Evolutionary conservation across 768 basidiomycete species (phyloP), one percentile per base, ranked within the genome.

Genomic region (Leccinum pellstonianum): DNA sequence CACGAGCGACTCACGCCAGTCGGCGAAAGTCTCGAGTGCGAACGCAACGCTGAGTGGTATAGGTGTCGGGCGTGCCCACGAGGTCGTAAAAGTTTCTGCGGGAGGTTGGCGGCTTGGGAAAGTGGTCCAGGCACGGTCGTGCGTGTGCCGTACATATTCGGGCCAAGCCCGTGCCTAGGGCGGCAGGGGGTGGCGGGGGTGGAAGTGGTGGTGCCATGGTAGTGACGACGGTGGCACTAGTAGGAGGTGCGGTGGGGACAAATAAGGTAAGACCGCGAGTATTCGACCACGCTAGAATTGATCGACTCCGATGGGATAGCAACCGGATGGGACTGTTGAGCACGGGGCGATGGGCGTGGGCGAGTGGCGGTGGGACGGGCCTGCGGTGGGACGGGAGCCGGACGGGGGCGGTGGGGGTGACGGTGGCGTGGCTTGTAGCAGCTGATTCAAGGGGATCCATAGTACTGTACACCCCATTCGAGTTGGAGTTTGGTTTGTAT

Each of bases 61-160:
- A 71, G 5, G 71, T 71, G 12, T 73, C 73, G 1, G 58, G 58
- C 52, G 59, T 56, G 3, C 73, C 72, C 0, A 63, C 62, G 15
- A 73, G 35, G 53, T 75, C 68, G 57, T 75, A 73, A 53, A 66
- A 63, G 51, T 71, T 64, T 33, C 72, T 73, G 17, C 52, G 56
- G 8, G 52, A 49, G 3, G n/a, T 21, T 4, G n/a, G 10, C 9
- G 23, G n/a, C 12, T 29, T 27, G 31, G 21, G n/a, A 46, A 31
- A 4, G 14, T n/a, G 11, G 19, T 5, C 41, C 43, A 46, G 52
- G 27, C 46, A 31, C 11, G 52, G 1, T 38, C 29, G 38, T 27
- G 19, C 10, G 6, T n/a, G 21, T 2, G 37, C 23, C 25, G n/a
- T n/a, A 50, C 49, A 33, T 33, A 33, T 4, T 27, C 2, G 27